These are phyloP conservation scores for Hypoxylon sp. DNA, from an alignment of 2,329 filamentous ascomycete genomes.

Conservation along the genomic window DNA sequence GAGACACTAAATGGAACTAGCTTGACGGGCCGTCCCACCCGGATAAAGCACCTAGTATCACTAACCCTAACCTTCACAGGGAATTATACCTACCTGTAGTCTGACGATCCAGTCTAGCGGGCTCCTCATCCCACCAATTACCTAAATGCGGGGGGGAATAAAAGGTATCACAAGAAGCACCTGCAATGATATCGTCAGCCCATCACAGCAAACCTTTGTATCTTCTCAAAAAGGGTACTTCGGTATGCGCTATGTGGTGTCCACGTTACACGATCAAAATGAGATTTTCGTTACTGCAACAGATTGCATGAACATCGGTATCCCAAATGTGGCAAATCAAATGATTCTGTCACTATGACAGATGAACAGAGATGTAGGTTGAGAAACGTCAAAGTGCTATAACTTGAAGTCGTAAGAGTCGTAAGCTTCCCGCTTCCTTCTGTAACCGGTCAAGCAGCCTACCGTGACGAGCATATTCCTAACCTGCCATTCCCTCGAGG, in stretches of 20 bases:
- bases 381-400: slow-evolving; percentile 24
- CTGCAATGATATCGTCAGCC: slow-evolving; percentile 2
- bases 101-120: slow-evolving; percentile 8
- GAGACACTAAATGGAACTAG: slow-evolving; percentile 34
- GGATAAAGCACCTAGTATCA: slow-evolving; percentile 25
- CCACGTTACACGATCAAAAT: slow-evolving; percentile 27
- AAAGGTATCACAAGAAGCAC: slow-evolving; percentile 13
- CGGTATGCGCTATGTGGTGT: slow-evolving; percentile 11
- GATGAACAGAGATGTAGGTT: neutral
- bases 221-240: slow-evolving; percentile 38
- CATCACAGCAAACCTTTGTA: slow-evolving; percentile 31
- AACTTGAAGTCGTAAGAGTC: slow-evolving; percentile 16
- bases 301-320: slow-evolving; percentile 37
- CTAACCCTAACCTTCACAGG: slow-evolving; percentile 20
- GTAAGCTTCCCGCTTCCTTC: slow-evolving; percentile 18
- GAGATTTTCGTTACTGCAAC: slow-evolving; percentile 30
- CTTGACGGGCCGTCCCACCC: slow-evolving; percentile 43
- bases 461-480: slow-evolving; percentile 21
- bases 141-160: slow-evolving; percentile 30
- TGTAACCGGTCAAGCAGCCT: slow-evolving; percentile 23
- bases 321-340: slow-evolving; percentile 20
- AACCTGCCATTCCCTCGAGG: slow-evolving; percentile 7
- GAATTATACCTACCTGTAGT: neutral
- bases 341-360: slow-evolving; percentile 2
- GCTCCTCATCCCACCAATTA: slow-evolving; percentile 10